A percentile compares a stretch with the other conserved stretches of the same genome.
Evolutionary conservation across 495 filamentous ascomycete species (phyloP).

Genomic region (Trichocladium uniseriatum): DNA sequence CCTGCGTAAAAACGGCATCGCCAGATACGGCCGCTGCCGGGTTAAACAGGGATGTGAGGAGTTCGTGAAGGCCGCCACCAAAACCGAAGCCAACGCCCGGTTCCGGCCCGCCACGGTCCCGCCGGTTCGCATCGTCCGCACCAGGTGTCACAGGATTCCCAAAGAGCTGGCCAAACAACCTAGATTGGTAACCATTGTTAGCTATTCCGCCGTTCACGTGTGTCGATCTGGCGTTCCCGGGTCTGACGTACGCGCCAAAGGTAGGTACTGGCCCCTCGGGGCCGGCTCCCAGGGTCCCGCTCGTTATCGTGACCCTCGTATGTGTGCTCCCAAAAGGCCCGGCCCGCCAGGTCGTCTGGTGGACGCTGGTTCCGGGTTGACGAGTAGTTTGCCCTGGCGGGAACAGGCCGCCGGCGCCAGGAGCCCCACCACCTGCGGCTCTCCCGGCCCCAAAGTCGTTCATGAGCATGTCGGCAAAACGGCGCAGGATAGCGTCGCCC

Average conservation of each 20-base stretch:
- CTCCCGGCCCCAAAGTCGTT: constrained; percentile 18
- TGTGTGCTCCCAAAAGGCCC: background rate
- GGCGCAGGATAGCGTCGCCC: constrained; percentile 30
- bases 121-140: constrained; percentile 1
- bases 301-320: constrained; percentile 1
- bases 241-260: constrained; percentile 8
- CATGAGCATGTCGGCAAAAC: constrained; percentile 35
- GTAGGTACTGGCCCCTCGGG: background rate
- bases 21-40: constrained; percentile 50
- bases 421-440: background rate
- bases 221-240: background rate
- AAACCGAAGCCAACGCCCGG: constrained; percentile 14
- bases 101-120: constrained; percentile 6
- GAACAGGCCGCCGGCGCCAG: background rate
- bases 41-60: constrained; percentile 48
- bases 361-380: constrained; percentile 1
- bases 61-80: constrained; percentile 28
- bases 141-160: constrained; percentile 6
- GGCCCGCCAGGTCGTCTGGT: background rate
- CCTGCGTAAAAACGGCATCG: constrained; percentile 87
- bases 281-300: background rate
- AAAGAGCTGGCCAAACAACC: constrained; percentile 15
- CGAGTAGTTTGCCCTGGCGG: background rate
- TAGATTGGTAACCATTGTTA: constrained; percentile 5
- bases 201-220: background rate